Evolutionary conservation across 179 eudicot species (phyloP).

Genomic region (Beta macrorhiza): DNA sequence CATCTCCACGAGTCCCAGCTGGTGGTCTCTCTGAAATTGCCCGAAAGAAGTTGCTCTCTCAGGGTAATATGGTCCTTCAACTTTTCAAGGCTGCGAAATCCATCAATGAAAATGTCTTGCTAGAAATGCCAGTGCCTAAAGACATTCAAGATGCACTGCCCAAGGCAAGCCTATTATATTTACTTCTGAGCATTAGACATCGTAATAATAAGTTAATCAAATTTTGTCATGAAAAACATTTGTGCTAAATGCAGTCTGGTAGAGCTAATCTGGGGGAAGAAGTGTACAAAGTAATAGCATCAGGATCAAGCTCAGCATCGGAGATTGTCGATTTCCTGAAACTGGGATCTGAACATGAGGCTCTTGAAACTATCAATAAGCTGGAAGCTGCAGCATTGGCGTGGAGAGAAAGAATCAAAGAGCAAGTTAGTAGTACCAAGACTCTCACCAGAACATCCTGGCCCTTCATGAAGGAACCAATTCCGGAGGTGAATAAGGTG

Average conservation of each 20-base stretch:
- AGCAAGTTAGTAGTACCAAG: conserved; percentile 37
- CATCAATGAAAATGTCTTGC: conserved; percentile 68
- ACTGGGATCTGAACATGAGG: conserved; percentile 62
- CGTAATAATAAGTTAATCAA: neutral
- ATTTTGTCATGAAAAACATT: neutral
- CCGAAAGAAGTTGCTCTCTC: conserved; percentile 62
- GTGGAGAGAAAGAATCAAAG: conserved; percentile 68
- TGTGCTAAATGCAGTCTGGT: conserved; percentile 55
- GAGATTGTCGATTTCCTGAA: conserved; percentile 53
- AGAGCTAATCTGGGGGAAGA: conserved; percentile 77
- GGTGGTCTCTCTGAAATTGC: conserved; percentile 70
- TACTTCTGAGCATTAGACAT: neutral
- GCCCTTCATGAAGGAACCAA: conserved; percentile 62
- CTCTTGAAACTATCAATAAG: conserved; percentile 70
- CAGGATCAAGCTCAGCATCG: conserved; percentile 49
- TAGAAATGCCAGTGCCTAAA: conserved; percentile 66
- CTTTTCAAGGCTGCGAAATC: conserved; percentile 92
- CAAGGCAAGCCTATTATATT: conserved; percentile 47
- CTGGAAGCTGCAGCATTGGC: conserved; percentile 78
- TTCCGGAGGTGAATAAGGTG: conserved; percentile 56
- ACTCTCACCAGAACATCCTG: conserved; percentile 64
- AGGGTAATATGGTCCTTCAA: conserved; percentile 75
- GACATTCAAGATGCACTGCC: conserved; percentile 67
- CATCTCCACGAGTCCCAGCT: conserved; percentile 74
- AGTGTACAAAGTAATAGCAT: conserved; percentile 51